phyloP scores from a whole-genome alignment of 177 flowering plant genomes.

The Telopea speciosissima region DNA sequence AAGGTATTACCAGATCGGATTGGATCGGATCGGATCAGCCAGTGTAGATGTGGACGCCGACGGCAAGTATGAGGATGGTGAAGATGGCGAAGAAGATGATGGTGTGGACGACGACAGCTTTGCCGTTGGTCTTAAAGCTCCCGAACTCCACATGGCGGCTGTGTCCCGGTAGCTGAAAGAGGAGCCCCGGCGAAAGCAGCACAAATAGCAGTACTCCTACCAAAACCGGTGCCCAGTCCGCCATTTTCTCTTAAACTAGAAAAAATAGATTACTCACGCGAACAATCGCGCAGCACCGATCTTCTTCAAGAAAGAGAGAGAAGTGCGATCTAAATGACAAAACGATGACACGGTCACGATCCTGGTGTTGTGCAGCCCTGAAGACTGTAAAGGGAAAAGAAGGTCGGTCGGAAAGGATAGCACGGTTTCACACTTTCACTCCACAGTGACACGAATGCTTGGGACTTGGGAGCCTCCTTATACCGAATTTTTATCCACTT shows the following conservation, averaged over 20 bases:
- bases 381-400: too few species aligned
- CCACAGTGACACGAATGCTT: too few species aligned
- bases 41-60: slow-evolving; percentile 68
- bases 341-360: too few species aligned
- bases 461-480: too few species aligned
- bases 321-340: background rate
- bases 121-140: slow-evolving; percentile 70
- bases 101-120: slow-evolving; percentile 62
- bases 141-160: slow-evolving; percentile 53
- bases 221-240: slow-evolving; percentile 77
- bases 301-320: slow-evolving; percentile 8
- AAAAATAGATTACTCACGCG: too few species aligned
- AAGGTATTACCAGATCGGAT: too few species aligned
- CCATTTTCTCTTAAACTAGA: slow-evolving; percentile 29
- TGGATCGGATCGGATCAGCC: slow-evolving; percentile 31
- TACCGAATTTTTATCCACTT: too few species aligned
- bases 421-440: too few species aligned
- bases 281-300: slow-evolving; percentile 21
- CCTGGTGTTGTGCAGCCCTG: too few species aligned
- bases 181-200: slow-evolving; percentile 60
- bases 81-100: slow-evolving; percentile 65
- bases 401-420: too few species aligned
- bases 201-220: slow-evolving; percentile 68
- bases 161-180: slow-evolving; percentile 64
- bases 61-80: slow-evolving; percentile 57